phyloP scores from a whole-genome alignment of 2,329 filamentous ascomycete species.

The Xylaria hypoxylon region DNA sequence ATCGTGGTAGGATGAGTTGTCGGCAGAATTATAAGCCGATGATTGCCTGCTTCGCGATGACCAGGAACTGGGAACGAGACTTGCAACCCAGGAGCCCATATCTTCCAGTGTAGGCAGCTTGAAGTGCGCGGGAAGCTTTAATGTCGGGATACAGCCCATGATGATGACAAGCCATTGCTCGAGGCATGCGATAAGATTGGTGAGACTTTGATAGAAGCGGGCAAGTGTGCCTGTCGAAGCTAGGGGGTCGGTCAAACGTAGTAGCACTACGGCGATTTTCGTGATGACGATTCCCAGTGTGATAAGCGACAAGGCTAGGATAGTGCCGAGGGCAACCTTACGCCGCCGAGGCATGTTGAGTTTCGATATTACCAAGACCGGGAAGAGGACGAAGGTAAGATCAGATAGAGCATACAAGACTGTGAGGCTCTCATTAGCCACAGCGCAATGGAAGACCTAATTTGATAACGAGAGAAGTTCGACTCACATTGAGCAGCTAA shows the following conservation, averaged over 20 bases:
- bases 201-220: not conserved
- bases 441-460: not conserved
- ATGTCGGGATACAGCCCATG: slow-evolving; percentile 19
- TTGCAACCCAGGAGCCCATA: not conserved
- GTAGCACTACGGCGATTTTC: not conserved
- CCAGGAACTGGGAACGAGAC: slow-evolving; percentile 3
- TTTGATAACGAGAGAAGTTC: not conserved
- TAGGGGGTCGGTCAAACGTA: not conserved
- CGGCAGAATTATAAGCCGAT: not conserved
- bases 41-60: slow-evolving; percentile 6
- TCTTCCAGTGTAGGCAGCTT: not conserved
- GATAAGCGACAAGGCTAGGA: slow-evolving; percentile 1
- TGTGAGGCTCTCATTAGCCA: not conserved
- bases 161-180: slow-evolving; percentile 31
- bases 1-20: slow-evolving; percentile 2
- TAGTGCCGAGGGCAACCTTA: not conserved
- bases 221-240: not conserved
- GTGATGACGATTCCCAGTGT: not conserved
- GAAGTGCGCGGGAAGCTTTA: slow-evolving; percentile 11
- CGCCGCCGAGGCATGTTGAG: slow-evolving; percentile 22
- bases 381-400: slow-evolving; percentile 18
- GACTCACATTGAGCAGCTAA: slow-evolving; percentile 12
- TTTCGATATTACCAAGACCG: slow-evolving; percentile 20
- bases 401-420: slow-evolving; percentile 19
- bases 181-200: not conserved